These are phyloP conservation scores for Ganoderma lingzhi DNA, from an alignment of 1,284 basidiomycete species.

Conservation along the genomic window DNA sequence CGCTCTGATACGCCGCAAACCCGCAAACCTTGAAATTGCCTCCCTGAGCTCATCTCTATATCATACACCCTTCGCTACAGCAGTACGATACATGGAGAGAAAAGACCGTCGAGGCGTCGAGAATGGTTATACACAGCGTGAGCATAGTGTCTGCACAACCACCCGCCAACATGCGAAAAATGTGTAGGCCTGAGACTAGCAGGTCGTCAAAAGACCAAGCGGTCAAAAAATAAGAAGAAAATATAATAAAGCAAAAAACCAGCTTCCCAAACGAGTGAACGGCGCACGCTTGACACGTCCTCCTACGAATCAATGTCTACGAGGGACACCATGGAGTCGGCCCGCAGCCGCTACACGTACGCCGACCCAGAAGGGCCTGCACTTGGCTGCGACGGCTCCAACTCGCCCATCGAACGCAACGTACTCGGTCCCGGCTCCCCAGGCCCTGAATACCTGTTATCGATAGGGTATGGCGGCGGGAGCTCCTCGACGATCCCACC, in stretches of 20 bases:
- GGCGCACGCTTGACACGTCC: not conserved
- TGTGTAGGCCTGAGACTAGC: constrained; percentile 28
- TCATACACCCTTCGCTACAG: constrained; percentile 16
- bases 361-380: not conserved
- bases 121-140: constrained; percentile 11
- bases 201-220: constrained; percentile 21
- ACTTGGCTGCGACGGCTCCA: not conserved
- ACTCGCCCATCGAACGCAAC: not conserved
- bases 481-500: constrained; percentile 44
- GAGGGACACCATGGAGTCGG: not conserved
- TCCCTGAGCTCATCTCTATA: constrained; percentile 4
- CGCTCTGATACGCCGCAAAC: too few species aligned
- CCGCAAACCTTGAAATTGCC: not conserved
- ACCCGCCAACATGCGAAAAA: constrained; percentile 15
- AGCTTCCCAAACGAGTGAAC: constrained; percentile 9
- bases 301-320: not conserved
- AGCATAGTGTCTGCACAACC: constrained; percentile 5
- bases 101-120: constrained; percentile 10
- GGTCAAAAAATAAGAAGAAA: not conserved
- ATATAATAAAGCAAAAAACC: not conserved
- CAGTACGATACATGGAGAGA: constrained; percentile 19
- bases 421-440: not conserved
- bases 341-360: not conserved
- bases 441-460: not conserved
- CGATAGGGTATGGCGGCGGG: constrained; percentile 40